Evolutionary conservation across 768 basidiomycete genomes (phyloP), one percentile per base, ranked within the genome.

Genomic region (Phanerodontia chrysosporium): DNA sequence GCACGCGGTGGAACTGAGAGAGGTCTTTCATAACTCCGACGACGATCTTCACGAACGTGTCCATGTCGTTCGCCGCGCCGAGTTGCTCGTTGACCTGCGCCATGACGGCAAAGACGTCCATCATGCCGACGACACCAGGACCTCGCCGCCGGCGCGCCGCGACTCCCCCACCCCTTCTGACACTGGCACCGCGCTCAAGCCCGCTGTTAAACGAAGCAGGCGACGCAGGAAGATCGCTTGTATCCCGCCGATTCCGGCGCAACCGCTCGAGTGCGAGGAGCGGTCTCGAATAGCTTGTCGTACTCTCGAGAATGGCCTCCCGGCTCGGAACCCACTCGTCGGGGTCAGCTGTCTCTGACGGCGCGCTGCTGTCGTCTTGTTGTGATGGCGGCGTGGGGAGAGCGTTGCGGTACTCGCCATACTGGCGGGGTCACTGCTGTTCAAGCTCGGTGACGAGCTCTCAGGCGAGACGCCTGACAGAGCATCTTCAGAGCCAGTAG

Each of bases 81-180:
- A 92, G 79, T 66, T 92, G 90, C 61, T 92, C 88, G 69, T 90
- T 91, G 66, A 92, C 86, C 70, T 92, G 88, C 14, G 83, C 78
- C 66, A 92, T 82, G 8, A 92, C 82, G 0, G 85, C 84, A 60
- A 94, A 89, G 1, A 92, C 80, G 66, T 92, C 89, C 86, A 90
- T 87, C 74, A 89, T 89, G 8, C 83, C 83, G 0, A 81, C 70
- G 1, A 59, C 58, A 16, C 68, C 66, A 1, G 53, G 48, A 1
- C 65, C 67, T 1, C 71, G 63, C 9, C 65, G 54, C 14, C 51
- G 51, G 14, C 51, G 28, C 45, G n/a, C 55, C 14, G 60, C 63
- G 22, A 59, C 29, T 14, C 62, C 45, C 3, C 58, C 51, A 14
- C 36, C 58, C n/a, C 45, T 45, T 1, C 62, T 39, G 0, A 7